Base-by-base conservation (phyloP, 371 early-diverging fungal species). In the Zopfochytrium polystomum region DNA sequence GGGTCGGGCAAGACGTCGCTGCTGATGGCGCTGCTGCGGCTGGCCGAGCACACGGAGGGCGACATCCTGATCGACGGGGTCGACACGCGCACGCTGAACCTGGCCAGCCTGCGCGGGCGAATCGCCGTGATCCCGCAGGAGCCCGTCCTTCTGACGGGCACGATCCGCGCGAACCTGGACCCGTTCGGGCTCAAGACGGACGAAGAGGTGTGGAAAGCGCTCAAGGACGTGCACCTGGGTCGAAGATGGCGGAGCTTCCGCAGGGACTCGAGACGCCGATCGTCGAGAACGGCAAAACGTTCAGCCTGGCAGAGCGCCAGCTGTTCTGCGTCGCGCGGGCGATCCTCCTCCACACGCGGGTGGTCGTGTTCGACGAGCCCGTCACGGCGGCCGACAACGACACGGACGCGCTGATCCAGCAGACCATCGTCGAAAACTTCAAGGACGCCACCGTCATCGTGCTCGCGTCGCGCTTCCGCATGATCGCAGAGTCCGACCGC, bases 121-220 rank as follows among this genome's bases (percentile, higher is more conserved):
- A 79, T 89, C 67, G 87, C 87, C 29, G 85, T 76, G 20, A 78
- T 81, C 42, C 83, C 81, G 33, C 82, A 83, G 45, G 84, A 82
- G 35, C 84, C 84, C 7, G 78, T 83, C 22, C 58, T 81, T 20
- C 70, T 83, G 27, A 77, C 78, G 0, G 88, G 85, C 50, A 85
- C 90, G 0, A 72, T 90, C 50, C 73, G 84, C 30, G 64, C 68
- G 15, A 83, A 83, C 56, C 52, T 83, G 58, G 84, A 83, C 69
- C 84, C 84, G 20, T 79, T 75, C 50, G 61, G 65, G 26, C 15
- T 38, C 15, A 25, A 65, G 26, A 50, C 66, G 5, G 84, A 83
- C 58, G 73, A 74, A 26, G 80, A 75, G 47, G 63, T 83, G n/a
- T 83, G 81, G 81, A 57, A 60, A 29, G 77, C 74, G 9, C 49